Base-by-base conservation (phyloP, 371 early-diverging fungal genomes). In the Catenaria anguillulae region DNA sequence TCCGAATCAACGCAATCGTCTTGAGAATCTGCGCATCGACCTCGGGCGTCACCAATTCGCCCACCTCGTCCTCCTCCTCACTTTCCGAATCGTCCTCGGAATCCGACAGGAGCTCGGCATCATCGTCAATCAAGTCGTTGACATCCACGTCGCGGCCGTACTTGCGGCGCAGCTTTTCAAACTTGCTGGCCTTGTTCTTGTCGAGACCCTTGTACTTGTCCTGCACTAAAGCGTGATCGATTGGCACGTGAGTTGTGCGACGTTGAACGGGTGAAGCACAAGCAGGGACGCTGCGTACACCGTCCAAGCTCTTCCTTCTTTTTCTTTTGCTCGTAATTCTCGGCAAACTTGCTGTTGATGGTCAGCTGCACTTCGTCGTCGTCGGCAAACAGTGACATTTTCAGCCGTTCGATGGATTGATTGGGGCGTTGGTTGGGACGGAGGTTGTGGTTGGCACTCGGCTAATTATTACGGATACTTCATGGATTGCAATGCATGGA, bases 21-120 rank as follows among this genome's bases (percentile, higher is more conserved):
- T 83, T 82, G 77, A 97, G 74, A 63, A 97, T 92, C 68, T 94
- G 90, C 3, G 86, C 84, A 65, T 97, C 96, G 13, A 93, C 69
- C 48, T 82, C 90, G 15, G 92, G 88, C 23, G 94, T 92, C 24
- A 92, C 71, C 52, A 92, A 75, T 56, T 82, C 84, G 17, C 87
- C 93, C 33, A 75, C 74, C 60, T 93, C 93, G 73, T 97, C 97
- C 64, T 96, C 97, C 33, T 84, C 90, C 56, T 84, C 89, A 33
- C 73, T 71, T 4, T n/a, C 64, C 68, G 40, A 67, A 64, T n/a
- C 55, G 26, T 45, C 26, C 2, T 55, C 62, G 37, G 62, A 34
- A 29, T 40, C 36, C 5, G 40, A 40, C 5, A 17, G 17, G 10
- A 40, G 24, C 10, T 40, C 17, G 40, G 40, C 40, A 17, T 10